Evolutionary conservation across 257 asterid genomes (phyloP).

Genomic region (Nicotiana undulata): DNA sequence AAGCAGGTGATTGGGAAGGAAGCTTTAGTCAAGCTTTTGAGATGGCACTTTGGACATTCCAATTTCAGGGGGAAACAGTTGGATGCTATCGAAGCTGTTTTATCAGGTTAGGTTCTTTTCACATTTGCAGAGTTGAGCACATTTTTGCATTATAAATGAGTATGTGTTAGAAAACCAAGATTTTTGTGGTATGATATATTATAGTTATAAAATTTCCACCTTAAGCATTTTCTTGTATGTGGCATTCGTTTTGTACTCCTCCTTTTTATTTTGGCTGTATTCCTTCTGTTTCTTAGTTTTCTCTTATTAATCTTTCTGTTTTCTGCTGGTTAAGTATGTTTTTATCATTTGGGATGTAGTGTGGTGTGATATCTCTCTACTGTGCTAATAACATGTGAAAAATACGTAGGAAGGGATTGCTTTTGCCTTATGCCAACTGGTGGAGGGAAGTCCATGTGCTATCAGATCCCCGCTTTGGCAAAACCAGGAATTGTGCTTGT

Average conservation of each 20-base stretch:
- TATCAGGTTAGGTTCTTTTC: slow-evolving; percentile 55
- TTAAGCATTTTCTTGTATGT: neutral
- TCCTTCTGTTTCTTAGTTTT: neutral
- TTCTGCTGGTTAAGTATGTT: neutral
- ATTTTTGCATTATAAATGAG: neutral
- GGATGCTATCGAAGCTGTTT: slow-evolving; percentile 90
- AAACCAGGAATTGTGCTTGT: slow-evolving; percentile 91
- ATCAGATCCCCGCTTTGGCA: slow-evolving; percentile 83
- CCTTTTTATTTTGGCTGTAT: neutral
- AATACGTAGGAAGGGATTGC: slow-evolving; percentile 72
- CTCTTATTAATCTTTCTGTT: neutral
- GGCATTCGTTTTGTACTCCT: neutral
- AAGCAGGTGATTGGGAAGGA: slow-evolving; percentile 60
- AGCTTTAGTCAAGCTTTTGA: slow-evolving; percentile 74
- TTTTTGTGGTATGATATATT: neutral
- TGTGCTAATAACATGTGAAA: neutral
- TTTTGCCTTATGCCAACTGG: slow-evolving; percentile 98
- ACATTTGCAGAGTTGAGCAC: neutral
- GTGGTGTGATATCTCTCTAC: neutral
- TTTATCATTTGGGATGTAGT: neutral
- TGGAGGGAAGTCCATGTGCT: slow-evolving; percentile 97
- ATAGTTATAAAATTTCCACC: neutral
- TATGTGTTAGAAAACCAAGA: neutral
- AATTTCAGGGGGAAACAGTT: slow-evolving; percentile 82
- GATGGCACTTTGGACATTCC: slow-evolving; percentile 96